Evolutionary conservation across 768 basidiomycete species (phyloP).

Genomic region (Pleurotus cornucopiae): DNA sequence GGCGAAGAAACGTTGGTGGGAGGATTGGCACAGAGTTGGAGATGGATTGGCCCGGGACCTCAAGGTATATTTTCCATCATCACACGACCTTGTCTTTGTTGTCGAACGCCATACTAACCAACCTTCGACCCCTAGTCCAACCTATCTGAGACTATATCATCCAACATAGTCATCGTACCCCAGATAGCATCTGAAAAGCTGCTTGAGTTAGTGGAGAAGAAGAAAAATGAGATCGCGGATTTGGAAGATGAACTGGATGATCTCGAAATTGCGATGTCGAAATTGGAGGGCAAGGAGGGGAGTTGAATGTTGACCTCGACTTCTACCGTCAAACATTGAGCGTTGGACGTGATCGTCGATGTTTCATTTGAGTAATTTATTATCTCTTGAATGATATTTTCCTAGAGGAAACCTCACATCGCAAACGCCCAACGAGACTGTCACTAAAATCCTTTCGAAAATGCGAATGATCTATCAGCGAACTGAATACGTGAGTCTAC

Average conservation of each 20-base stretch:
- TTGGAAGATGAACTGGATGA: slow-evolving; percentile 38
- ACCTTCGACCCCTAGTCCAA: slow-evolving; percentile 29
- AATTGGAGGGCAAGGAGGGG: too few species aligned
- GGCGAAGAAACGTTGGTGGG: slow-evolving; percentile 63
- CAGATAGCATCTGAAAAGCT: slow-evolving; percentile 44
- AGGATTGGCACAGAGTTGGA: slow-evolving; percentile 59
- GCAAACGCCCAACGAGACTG: too few species aligned
- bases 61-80: slow-evolving; percentile 34
- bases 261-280: slow-evolving; percentile 21
- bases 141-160: slow-evolving; percentile 40
- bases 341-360: too few species aligned
- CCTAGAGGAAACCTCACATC: too few species aligned
- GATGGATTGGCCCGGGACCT: slow-evolving; percentile 64
- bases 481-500: too few species aligned
- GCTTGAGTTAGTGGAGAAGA: slow-evolving; percentile 32
- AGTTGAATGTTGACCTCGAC: too few species aligned
- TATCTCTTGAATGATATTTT: too few species aligned
- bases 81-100: background rate
- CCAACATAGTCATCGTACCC: slow-evolving; percentile 53
- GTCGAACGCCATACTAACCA: too few species aligned
- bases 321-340: too few species aligned
- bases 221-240: slow-evolving; percentile 39
- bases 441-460: too few species aligned
- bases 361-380: too few species aligned
- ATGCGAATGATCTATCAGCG: too few species aligned